Base-by-base conservation (phyloP, 1,284 basidiomycete species). In the Hemileccinum hortonii region DNA sequence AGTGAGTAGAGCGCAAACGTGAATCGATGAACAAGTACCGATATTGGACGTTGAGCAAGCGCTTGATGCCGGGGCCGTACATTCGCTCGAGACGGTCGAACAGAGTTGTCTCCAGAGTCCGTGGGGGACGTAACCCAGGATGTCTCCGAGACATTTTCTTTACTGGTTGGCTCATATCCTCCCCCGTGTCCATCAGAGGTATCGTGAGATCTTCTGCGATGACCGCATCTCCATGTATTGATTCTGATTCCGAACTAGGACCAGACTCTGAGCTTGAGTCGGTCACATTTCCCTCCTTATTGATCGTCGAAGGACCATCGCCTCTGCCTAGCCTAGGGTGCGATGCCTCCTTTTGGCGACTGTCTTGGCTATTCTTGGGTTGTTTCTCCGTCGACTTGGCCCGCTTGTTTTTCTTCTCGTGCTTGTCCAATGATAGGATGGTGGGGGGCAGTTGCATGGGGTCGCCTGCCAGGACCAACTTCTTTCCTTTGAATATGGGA, bases 361-460 rank as follows among this genome's bases (percentile, higher is more conserved):
- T 35, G 43, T 54, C 53, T 26, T 32, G 19, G 8, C 10, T 21
- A 35, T 47, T 29, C 40, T 66, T 51, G 14, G 0, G 30, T 44
- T 49, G 43, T 36, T 53, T 57, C 49, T 59, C 42, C 18, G 48
- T 18, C 9, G 22, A n/a, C 33, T 55, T 57, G 46, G 30, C 22
- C 26, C 29, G 49, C 37, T 44, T 52, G 3, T 10, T 50, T 52
- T 70, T 65, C 50, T 73, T 73, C 52, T 68, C 66, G 29, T 69
- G 67, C 24, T 71, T 69, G 57, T 80, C 71, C 3, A 77, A 62
- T 10, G 90, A 90, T 42, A 95, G 78, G 48, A 99, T 86, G 0
- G 96, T 98, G 0, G 96, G 97, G 0, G 94, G 94, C 3, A 99
- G 77, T 71, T 94, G 93, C 80, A 90, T 86, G 0, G 92, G 92